Evolutionary conservation across 2,329 filamentous ascomycete species (phyloP), one percentile per base, ranked within the genome.

Genomic region (Triangularia verruculosa): DNA sequence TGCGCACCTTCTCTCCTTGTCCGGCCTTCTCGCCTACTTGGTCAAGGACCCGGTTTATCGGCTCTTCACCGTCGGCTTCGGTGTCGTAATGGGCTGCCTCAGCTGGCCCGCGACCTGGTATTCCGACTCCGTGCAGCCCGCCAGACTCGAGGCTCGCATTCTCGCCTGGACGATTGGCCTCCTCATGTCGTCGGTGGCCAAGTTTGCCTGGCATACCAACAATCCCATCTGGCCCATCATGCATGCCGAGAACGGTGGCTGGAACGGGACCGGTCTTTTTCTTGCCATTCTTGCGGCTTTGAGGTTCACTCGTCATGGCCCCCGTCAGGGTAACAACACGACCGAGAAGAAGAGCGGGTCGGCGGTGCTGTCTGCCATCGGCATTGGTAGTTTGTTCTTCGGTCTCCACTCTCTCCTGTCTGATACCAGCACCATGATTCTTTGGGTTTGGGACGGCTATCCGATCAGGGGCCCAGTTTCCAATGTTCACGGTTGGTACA

Each of bases 391-490:
- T 28, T 77, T 97, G 7, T 83, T 97, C 73, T 99, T 99, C 72
- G 91, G 86, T 4, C 83, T 98, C 72, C 95, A 98, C 74, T 97
- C 93, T 1, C 82, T 99, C 9, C 84, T 99, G 11, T 97, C 95
- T 0, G 95, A 99, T 74, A 96, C 93, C 0, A 98, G 95, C 79
- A 99, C 95, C 61, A 98, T 99, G 93, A 97, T 98, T 63, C 83
- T 93, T 15, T 99, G 95, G 95, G 92, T 92, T 2, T 99, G 95
- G 95, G 93, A 97, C 70, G 95, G 95, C 6, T 99, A 91, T 72
- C 95, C 95, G 13, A 86, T 98, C 47, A 87, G 90, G 57, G 95
- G 95, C 6, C 95, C 95, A 2, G 86, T 95, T 57, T 87, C 93
- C 66, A 92, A 89, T 56, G 92, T 93, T n/a, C 93, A 98, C 72